Conservation (phyloP, 2,329 filamentous ascomycete genomes). For the Botrytis fragariae region DNA sequence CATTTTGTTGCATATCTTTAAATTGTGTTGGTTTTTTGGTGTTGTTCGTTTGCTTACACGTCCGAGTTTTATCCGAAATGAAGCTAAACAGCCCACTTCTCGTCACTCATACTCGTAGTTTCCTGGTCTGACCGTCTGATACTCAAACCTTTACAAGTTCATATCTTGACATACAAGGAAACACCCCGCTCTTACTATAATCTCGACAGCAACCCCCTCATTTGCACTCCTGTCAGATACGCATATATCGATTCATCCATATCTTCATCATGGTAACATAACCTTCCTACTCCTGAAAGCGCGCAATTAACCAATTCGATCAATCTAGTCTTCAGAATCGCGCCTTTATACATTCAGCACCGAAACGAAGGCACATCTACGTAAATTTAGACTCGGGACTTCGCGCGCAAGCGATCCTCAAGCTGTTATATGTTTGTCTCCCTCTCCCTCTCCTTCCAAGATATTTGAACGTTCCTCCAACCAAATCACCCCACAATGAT, state of each 20-base stretch:
- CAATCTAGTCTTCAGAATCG: slow-evolving; percentile 64
- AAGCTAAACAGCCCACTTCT: slow-evolving; percentile 18
- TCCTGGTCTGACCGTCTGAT: not conserved
- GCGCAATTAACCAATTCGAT: not conserved
- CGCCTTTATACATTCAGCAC: slow-evolving; percentile 89
- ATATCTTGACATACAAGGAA: not conserved
- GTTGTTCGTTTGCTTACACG: not conserved
- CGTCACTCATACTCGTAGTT: not conserved
- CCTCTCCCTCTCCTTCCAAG: slow-evolving; percentile 38
- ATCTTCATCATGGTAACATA: slow-evolving; percentile 9
- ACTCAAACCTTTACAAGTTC: not conserved
- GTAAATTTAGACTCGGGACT: slow-evolving; percentile 91
- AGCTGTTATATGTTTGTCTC: slow-evolving; percentile 84
- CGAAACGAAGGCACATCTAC: slow-evolving; percentile 83
- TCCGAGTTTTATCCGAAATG: slow-evolving; percentile 15
- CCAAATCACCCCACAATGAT: slow-evolving; percentile 4
- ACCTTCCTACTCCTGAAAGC: not conserved
- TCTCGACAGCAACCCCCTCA: not conserved
- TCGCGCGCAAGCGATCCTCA: slow-evolving; percentile 83
- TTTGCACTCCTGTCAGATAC: not conserved
- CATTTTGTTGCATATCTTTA: slow-evolving; percentile 1
- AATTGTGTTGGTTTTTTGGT: not conserved
- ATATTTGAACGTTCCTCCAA: not conserved
- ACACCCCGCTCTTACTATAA: not conserved
- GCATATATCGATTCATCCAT: not conserved